Conservation (phyloP, 1,139 yeast genomes). For the Sugiyamaella grinbergsii region DNA sequence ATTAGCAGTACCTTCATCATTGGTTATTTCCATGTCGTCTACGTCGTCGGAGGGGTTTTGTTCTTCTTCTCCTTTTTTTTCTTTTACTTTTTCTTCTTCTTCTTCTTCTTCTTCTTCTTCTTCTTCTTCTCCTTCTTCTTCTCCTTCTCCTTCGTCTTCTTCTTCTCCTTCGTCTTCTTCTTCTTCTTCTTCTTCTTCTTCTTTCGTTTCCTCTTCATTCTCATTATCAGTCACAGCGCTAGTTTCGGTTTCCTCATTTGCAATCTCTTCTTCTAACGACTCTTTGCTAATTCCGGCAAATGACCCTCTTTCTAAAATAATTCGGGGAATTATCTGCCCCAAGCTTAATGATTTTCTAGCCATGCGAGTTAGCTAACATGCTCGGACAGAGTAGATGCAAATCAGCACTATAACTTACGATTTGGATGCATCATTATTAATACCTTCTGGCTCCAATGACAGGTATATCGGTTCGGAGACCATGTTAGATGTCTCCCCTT, state of each 20-base stretch:
- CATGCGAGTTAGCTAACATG: neutral
- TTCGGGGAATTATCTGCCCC: constrained; percentile 16
- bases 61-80: constrained; percentile 24
- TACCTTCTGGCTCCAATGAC: constrained; percentile 11
- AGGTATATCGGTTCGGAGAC: constrained; percentile 13
- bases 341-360: neutral
- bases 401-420: too few species aligned
- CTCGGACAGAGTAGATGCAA: too few species aligned
- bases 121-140: constrained; percentile 27
- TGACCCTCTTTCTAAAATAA: constrained; percentile 51
- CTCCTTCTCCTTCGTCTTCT: constrained; percentile 24
- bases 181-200: neutral
- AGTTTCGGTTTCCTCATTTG: constrained; percentile 20
- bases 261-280: constrained; percentile 52
- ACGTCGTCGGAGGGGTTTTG: constrained; percentile 25
- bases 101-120: constrained; percentile 20
- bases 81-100: too few species aligned
- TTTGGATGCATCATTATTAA: neutral
- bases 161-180: constrained; percentile 17
- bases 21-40: constrained; percentile 16
- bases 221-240: neutral
- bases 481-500: neutral
- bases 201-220: constrained; percentile 16
- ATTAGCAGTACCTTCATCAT: constrained; percentile 25
- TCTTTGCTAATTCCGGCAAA: constrained; percentile 59